These are phyloP conservation scores for Lindgomyces ingoldianus DNA, from an alignment of 495 filamentous ascomycete genomes.

Conservation along the genomic window DNA sequence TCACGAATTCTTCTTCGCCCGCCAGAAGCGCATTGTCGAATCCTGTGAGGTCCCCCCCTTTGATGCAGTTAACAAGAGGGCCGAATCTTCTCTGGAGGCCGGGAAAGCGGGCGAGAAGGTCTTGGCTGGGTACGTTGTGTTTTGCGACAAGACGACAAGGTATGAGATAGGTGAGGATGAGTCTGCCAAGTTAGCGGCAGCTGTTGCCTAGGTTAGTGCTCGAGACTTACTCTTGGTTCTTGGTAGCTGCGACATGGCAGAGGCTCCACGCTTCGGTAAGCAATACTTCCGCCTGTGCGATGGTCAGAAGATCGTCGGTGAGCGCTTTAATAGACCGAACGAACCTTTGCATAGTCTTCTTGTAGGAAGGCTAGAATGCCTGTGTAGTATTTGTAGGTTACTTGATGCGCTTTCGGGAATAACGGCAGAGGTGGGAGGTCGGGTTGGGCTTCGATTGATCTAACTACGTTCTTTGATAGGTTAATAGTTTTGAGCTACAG, in stretches of 20 bases:
- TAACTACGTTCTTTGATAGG: constrained; percentile 88
- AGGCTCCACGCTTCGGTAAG: constrained; percentile 74
- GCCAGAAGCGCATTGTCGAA: constrained; percentile 82
- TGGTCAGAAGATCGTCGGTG: neutral
- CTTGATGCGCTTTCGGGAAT: constrained; percentile 85
- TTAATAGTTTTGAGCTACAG: constrained; percentile 78
- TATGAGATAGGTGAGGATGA: constrained; percentile 94
- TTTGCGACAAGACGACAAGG: constrained; percentile 86
- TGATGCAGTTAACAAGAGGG: constrained; percentile 75
- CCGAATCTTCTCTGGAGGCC: constrained; percentile 75
- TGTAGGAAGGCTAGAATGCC: constrained; percentile 89
- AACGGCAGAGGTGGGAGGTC: constrained; percentile 74
- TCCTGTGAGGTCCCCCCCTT: constrained; percentile 72
- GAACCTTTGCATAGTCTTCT: constrained; percentile 82
- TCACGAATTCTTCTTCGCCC: constrained; percentile 85
- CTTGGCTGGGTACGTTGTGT: constrained; percentile 72
- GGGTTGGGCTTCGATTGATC: constrained; percentile 68
- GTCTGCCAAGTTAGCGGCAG: constrained; percentile 49
- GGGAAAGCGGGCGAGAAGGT: constrained; percentile 73
- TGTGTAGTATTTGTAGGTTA: constrained; percentile 95
- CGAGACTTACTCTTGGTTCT: constrained; percentile 75
- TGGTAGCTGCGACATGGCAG: constrained; percentile 68
- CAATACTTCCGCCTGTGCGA: constrained; percentile 69
- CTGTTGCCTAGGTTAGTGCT: neutral
- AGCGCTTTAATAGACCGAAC: neutral